A percentile compares a stretch with the other conserved stretches of the same genome.
phyloP scores from a whole-genome alignment of 2,329 filamentous ascomycete species.

The Penicillium sp. region DNA sequence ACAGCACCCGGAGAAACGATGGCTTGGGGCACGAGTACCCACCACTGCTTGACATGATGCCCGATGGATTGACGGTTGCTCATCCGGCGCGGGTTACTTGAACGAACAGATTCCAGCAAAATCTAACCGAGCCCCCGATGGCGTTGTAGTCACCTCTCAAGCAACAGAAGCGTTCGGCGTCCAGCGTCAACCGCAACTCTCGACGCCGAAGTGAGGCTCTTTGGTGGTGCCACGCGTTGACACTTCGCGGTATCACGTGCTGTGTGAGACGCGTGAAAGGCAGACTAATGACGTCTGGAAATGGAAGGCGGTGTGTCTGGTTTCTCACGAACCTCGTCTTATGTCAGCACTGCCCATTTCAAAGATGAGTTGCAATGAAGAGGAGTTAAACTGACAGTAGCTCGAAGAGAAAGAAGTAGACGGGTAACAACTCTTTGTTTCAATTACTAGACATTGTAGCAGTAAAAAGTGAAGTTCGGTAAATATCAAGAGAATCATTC shows the following conservation, averaged over 20 bases:
- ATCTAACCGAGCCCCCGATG: neutral
- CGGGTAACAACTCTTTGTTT: no score
- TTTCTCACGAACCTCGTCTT: neutral
- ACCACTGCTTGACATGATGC: slow-evolving; percentile 26
- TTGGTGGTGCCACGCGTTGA: slow-evolving; percentile 6
- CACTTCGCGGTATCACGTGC: slow-evolving; percentile 31
- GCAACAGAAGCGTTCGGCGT: neutral
- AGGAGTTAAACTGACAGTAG: no score
- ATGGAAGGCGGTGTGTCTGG: neutral
- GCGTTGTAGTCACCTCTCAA: neutral
- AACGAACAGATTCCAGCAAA: neutral
- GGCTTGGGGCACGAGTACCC: slow-evolving; percentile 3
- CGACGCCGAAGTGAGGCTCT: neutral
- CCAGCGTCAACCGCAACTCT: neutral
- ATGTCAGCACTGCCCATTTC: neutral
- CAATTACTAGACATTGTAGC: no score
- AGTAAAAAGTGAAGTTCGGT: no score
- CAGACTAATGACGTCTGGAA: neutral
- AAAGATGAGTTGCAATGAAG: neutral
- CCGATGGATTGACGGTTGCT: neutral
- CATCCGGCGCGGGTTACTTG: neutral
- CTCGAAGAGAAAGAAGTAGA: no score
- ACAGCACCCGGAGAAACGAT: neutral
- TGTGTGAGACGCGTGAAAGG: neutral
- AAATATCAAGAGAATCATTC: no score